A percentile compares a stretch with the other conserved stretches of the same genome.
Evolutionary conservation across 345 rosid species (phyloP).

Genomic region (Arabidopsis arenosa): DNA sequence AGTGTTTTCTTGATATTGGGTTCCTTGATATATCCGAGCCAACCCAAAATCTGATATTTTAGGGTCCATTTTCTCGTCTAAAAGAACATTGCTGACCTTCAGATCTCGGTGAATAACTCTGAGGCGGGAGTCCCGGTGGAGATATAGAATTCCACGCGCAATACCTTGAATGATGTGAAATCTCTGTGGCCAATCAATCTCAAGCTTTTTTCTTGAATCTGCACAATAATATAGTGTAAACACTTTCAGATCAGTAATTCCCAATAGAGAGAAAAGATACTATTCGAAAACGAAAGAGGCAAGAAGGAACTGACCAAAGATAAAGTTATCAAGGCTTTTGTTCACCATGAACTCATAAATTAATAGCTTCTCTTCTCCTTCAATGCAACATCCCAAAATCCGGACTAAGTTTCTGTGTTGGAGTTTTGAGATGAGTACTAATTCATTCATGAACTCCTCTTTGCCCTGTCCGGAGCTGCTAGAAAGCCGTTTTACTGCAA

Average conservation of each 20-base stretch:
- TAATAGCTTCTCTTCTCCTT: conserved; percentile 52
- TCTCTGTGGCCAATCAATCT: conserved; percentile 35
- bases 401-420: conserved; percentile 61
- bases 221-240: not conserved
- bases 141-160: conserved; percentile 34
- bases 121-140: conserved; percentile 38
- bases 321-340: not conserved
- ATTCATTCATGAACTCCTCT: conserved; percentile 57
- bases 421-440: conserved; percentile 55
- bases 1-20: conserved; percentile 25
- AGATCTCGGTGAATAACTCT: conserved; percentile 32
- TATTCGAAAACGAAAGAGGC: not conserved
- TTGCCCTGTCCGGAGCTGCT: conserved; percentile 46
- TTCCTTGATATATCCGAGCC: conserved; percentile 33
- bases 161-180: conserved; percentile 16
- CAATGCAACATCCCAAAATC: conserved; percentile 61
- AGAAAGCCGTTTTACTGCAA: not conserved
- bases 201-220: conserved; percentile 31
- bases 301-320: conserved; percentile 48
- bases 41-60: conserved; percentile 39
- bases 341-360: conserved; percentile 64
- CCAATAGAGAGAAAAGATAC: not conserved
- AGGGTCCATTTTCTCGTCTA: conserved; percentile 30
- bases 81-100: conserved; percentile 30
- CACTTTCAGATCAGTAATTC: not conserved